Base-by-base conservation (phyloP, 768 basidiomycete species). In the Termitomyces heimii region DNA sequence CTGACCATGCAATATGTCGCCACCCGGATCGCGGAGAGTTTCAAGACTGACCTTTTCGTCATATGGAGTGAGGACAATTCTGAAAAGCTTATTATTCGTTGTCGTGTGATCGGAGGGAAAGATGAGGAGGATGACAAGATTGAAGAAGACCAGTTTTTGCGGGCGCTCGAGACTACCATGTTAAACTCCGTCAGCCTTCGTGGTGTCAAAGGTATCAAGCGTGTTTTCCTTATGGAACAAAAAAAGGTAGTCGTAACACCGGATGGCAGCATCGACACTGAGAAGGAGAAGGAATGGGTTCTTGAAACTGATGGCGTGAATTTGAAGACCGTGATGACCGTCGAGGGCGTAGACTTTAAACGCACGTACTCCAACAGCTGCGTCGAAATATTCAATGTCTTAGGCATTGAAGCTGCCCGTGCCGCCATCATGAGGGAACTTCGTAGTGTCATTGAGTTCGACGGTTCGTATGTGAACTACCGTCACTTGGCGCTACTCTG, bases 11-110 rank as follows among this genome's bases (percentile, higher is more conserved):
- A 88, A 47, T 92, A 93, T 62, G 95, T 98, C 43, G 95, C 94
- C 5, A 86, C 89, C 61, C 86, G 90, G 42, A 98, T 99, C 57
- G 89, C 90, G 20, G 91, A 94, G 70, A 94, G 85, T 62, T 98
- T 98, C 79, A 92, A 94, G 69, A 88, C 92, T 2, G 96, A 98
- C 68, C 77, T 98, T 14, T 98, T 98, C 71, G 94, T 98, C 70
- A 97, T 98, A 63, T 97, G 94, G 90, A 94, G 92, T 62, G 96
- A 98, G 79, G 96, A 98, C 72, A 98, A 97, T 73, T 92, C 96
- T 3, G 92, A 96, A 72, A 98, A 98, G 75, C 84, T 98, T 12
- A 83, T 98, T 65, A 90, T 99, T 64, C 96, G 97, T 45, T 96
- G 97, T 71, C 92, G 97, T 77, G 89, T 98, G 8, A 72, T 91